Base-by-base conservation (phyloP, 352 stramenopile genomes). In the Salisapilia sapeloensis region DNA sequence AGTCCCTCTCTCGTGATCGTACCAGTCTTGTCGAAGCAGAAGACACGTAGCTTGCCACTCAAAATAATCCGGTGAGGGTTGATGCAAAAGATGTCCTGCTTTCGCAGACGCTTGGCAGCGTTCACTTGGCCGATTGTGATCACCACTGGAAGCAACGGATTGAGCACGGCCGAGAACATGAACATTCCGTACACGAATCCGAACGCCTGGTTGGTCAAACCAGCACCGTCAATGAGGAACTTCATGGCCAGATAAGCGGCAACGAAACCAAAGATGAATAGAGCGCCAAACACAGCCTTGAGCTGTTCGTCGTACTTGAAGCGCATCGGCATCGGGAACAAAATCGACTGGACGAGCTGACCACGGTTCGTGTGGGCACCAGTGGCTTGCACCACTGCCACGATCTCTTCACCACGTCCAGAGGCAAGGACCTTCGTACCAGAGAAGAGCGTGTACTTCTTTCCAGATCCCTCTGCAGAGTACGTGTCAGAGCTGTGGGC, bases 271-370 rank as follows among this genome's bases (percentile, higher is more conserved):
- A 86, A 69, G 15, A 75, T 25, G 18, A 89, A 60, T n/a, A 95
- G 48, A 38, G 92, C 70, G 19, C 50, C 33, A 27, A 93, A 60
- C 12, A 93, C 65, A 4, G 64, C 59, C 40, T 83, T 75, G 6
- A 95, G 56, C 50, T 95, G 77, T 19, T 83, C 58, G 36, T 95
- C 75, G 50, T 92, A 94, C 56, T 95, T 92, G 56, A 95, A 93
- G 34, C 77, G 57, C 42, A 93, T 77, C 5, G 62, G 64, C 19
- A 74, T 48, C 4, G 79, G 84, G 42, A 75, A 92, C 37, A 94
- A 42, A 36, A 95, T 89, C 5, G 79, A 61, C 30, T 80, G 56
- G 4, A 95, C 52, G 13, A 95, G 45, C 45, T 93, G 64, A 8
- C 83, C 83, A 33, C 74, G 72, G 6, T 52, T 70, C 8, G 83